A percentile compares a stretch with the other conserved stretches of the same genome.
Conservation (phyloP, 78 protist genomes). For the Chrysochromulina parva region DNA sequence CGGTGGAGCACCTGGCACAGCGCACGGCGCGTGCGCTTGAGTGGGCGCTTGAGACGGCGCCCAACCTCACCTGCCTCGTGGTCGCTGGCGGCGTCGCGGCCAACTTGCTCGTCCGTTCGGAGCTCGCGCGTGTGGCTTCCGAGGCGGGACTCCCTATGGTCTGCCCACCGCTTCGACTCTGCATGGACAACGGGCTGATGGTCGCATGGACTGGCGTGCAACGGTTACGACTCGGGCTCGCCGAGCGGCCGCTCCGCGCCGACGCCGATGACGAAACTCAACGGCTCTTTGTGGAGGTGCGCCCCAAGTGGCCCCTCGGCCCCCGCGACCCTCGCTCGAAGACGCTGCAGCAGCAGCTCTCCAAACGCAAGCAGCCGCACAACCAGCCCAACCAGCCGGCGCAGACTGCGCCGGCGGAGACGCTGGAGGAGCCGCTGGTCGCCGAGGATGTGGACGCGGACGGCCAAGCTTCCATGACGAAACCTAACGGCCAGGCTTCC, state of each 20-base stretch:
- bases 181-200: conserved; percentile 55
- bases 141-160: not conserved
- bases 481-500: no score
- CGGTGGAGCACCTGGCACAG: conserved; percentile 39
- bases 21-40: conserved; percentile 29
- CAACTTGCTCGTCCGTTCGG: not conserved
- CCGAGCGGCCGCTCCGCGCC: not conserved
- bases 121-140: not conserved
- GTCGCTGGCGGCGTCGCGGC: conserved; percentile 48
- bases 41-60: conserved; percentile 18
- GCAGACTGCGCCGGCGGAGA: no score
- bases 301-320: conserved; percentile 14
- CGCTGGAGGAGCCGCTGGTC: no score
- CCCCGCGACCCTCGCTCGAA: not conserved
- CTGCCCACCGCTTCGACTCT: conserved; percentile 34
- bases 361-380: not conserved
- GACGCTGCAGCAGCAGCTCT: not conserved
- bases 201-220: conserved; percentile 41
- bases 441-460: no score
- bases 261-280: not conserved
- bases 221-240: not conserved
- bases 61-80: conserved; percentile 4
- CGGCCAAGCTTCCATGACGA: no score
- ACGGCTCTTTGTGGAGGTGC: not conserved
- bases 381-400: no score